Percentiles rank a stretch among this genome's conserved stretches.
phyloP scores from a whole-genome alignment of 2,329 filamentous ascomycete species.

The Apiospora kogelbergensis region DNA sequence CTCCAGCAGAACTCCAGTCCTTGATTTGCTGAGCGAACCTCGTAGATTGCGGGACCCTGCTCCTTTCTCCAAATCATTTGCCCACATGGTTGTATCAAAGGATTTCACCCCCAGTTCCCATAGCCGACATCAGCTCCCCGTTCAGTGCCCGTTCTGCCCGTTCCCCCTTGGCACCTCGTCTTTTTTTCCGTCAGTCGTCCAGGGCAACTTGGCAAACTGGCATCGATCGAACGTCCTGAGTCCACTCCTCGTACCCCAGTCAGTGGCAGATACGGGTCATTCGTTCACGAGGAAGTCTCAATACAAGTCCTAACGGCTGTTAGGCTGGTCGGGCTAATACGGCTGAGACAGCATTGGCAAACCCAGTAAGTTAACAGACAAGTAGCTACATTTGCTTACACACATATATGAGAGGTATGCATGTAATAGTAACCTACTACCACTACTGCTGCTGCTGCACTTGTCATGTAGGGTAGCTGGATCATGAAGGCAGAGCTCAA shows the following conservation, averaged over 20 bases:
- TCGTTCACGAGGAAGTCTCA: not conserved
- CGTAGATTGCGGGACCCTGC: not conserved
- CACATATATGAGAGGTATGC: not conserved
- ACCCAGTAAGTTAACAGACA: not conserved
- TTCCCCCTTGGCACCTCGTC: not conserved
- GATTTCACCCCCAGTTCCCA: not conserved
- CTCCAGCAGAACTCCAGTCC: not conserved
- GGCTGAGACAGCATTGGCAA: not conserved
- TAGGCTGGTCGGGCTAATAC: not conserved
- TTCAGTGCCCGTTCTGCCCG: not conserved
- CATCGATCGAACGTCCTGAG: not conserved
- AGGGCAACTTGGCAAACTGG: not conserved
- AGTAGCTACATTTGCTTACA: not conserved
- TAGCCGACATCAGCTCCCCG: not conserved
- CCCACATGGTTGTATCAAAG: not conserved
- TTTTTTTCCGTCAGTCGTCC: not conserved
- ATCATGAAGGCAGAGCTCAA: not conserved
- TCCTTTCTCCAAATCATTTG: constrained; percentile 2
- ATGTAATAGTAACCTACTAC: not conserved
- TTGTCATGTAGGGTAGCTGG: not conserved
- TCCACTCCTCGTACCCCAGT: not conserved
- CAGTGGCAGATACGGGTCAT: not conserved
- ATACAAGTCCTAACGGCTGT: not conserved
- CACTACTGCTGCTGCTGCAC: no score
- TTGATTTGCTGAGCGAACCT: not conserved